Evolutionary conservation across 139 green algal genomes (phyloP), one percentile per base, ranked within the genome.

Genomic region (Trebouxia sp.): DNA sequence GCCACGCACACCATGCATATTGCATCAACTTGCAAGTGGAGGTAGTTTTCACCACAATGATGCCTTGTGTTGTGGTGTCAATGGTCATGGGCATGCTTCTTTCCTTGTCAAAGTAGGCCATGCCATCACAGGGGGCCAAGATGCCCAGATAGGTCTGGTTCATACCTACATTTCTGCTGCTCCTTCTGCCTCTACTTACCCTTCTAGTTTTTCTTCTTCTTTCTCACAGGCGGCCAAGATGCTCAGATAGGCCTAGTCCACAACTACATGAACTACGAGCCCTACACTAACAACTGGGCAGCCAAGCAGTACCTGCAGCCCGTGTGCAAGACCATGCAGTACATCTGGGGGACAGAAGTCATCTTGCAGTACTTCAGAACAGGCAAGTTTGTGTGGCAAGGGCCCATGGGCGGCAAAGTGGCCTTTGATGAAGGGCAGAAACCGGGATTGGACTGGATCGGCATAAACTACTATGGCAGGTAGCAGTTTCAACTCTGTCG

Each of bases 381-480:
- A n/a, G 88, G 88, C 6, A 53, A 56, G 7, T 92, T 87, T 62
- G 38, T 82, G 35, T 92, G 83, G 76, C 48, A 42, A 0, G 53
- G 39, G 14, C 76, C 65, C 26, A 53, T 79, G 6, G 48, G 74
- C 5, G 56, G 79, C 0, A 56, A 24, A 22, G 30, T 88, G 8
- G 38, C 53, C 8, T 80, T 62, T 51, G 42, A 85, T 28, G 58
- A 83, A 5, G 37, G 24, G 2, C 76, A 51, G 9, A 51, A 32
- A 37, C 88, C 88, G 26, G 82, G 84, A 30, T 81, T 83, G 45
- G 88, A 92, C 76, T 89, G 79, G 43, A 79, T 92, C 15, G 88
- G 88, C 4, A 70, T 92, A 30, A 92, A 92, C 77, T 92, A 92
- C 82, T 92, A 92, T 74, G 84, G 80, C n/a, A n/a, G n/a, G n/a